Evolutionary conservation across 2,329 filamentous ascomycete genomes (phyloP), one percentile per base, ranked within the genome.

Genomic region (Talaromyces albobiverticillius): DNA sequence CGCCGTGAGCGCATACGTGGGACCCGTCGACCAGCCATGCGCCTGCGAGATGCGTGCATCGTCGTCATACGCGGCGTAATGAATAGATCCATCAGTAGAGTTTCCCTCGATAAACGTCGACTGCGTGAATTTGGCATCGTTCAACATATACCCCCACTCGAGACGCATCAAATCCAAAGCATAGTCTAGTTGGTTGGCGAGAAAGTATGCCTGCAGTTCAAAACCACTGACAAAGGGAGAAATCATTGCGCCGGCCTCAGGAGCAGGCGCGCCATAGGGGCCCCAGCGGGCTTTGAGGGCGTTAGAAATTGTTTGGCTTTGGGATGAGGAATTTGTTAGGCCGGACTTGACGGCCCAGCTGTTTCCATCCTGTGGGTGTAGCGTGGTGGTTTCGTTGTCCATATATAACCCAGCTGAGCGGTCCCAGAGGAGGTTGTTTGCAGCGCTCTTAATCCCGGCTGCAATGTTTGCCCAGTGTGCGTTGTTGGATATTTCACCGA

Each of bases 71-170:
- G 77, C 75, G 2, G 76, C 73, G 50, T 82, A 81, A 56, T 76
- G 74, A 16, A 81, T 61, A 2, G 67, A 64, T 1, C 79, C 79
- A 31, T 75, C 70, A 0, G 70, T 72, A 1, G 69, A 65, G 51
- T 79, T 81, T 0, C 79, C 79, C 60, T 81, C 79, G 51, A 79
- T 77, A 48, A 80, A 80, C 0, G 77, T 79, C 0, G 69, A 74
- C 45, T 81, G 78, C 1, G 79, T 82, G 76, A 81, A 80, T 32
- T 76, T 70, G 0, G 77, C 72, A 52, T 80, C 76, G 14, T 80
- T 70, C 4, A 83, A 73, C 79, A 83, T 82, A 59, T 79, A 83
- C 18, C 14, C 43, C 43, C 43, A 46, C 20, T 31, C 14, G 14
- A 23, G 79, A 79, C 79, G 82, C 62, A 78, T 72, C 2, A 76